Percentiles rank a stretch among this genome's conserved stretches.
phyloP scores from a whole-genome alignment of 2,329 filamentous ascomycete species.

The Apiospora saccharicola region DNA sequence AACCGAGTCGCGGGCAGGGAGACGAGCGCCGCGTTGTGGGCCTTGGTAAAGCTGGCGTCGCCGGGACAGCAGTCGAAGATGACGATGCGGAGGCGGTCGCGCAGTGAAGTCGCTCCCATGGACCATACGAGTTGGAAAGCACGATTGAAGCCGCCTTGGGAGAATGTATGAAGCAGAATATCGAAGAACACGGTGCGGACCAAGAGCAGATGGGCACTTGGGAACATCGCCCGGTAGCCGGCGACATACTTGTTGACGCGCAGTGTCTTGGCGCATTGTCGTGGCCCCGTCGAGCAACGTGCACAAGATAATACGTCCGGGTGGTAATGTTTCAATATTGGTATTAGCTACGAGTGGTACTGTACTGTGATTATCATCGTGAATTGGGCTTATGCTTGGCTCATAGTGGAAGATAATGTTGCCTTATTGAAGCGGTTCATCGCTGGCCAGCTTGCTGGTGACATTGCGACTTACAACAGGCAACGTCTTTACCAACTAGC shows the following conservation, averaged over 20 bases:
- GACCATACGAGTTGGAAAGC: no score
- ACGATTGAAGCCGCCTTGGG: no score
- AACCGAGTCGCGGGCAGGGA: neutral
- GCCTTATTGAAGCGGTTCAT: neutral
- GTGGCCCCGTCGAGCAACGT: neutral
- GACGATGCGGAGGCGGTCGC: neutral
- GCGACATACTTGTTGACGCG: slow-evolving; percentile 5
- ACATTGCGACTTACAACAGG: no score
- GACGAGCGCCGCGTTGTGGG: neutral
- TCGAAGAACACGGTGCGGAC: neutral
- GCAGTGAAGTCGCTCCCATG: neutral
- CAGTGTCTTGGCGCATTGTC: neutral
- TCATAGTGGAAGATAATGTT: neutral
- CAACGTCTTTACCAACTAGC: no score
- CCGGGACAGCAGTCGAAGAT: slow-evolving; percentile 16
- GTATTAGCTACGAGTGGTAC: no score
- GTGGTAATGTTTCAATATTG: neutral
- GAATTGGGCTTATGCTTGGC: neutral
- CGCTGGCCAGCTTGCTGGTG: no score
- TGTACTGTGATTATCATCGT: neutral
- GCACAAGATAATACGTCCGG: neutral
- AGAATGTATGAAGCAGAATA: neutral
- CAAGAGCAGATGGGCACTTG: neutral
- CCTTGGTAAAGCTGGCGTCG: neutral
- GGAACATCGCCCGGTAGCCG: slow-evolving; percentile 1